Evolutionary conservation across 257 asterid species (phyloP), one percentile per base, ranked within the genome.

Genomic region (Thymus mandschuricus): DNA sequence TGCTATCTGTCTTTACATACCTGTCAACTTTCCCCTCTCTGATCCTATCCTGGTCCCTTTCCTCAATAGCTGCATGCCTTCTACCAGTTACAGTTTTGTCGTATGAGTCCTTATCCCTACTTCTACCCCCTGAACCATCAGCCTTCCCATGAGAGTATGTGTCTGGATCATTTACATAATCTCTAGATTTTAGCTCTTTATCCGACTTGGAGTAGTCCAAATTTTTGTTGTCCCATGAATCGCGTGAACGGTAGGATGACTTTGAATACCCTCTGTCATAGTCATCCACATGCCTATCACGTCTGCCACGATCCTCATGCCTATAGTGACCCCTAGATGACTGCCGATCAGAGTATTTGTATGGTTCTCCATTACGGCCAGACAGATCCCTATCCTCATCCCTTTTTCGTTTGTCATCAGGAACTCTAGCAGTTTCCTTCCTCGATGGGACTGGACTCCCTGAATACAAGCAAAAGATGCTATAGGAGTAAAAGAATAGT

Each of bases 261-360:
- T 88, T 86, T 15, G 91, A 78, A 82, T 86, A 74, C 72, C 88
- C 95, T 61, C 92, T 81, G 57, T 86, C 96, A 72, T 71, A 82
- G 75, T 88, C 93, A 77, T 88, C 87, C 43, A 55, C 78, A 79
- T 83, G 72, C 86, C 80, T 87, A 62, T 79, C 91, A 63, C 83
- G 88, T 51, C 90, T 85, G 65, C 70, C 74, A 63, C 81, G 79
- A 68, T 88, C 92, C 75, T 84, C 92, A 45, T 75, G 83, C 77
- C 86, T 83, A 41, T 74, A 72, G 74, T 83, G 75, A 70, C 80
- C 76, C 81, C 87, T 86, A 69, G 85, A 85, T 66, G 95, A 87
- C 3, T 73, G 84, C 71, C 86, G 81, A 66, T 88, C 97, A 64
- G 87, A 81, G 80, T 81, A 73, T 61, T 84, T 83, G 71, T 80